A percentile compares a stretch with the other conserved stretches of the same genome.
phyloP scores from a whole-genome alignment of 257 asterid species.

The Galeopsis tetrahit region DNA sequence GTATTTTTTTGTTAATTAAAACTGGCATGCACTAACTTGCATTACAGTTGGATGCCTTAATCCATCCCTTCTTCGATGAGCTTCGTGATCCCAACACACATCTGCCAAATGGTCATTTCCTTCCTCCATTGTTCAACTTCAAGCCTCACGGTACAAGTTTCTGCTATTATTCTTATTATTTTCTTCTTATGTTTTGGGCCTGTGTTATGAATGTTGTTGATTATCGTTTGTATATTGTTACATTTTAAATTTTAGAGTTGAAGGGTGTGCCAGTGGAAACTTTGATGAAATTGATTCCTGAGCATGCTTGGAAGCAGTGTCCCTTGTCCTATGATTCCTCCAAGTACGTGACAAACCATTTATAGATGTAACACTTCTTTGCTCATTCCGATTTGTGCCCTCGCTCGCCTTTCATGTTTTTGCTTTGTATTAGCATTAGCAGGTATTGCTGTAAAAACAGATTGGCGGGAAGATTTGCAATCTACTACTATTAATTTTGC shows the following conservation, averaged over 20 bases:
- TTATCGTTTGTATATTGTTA: neutral
- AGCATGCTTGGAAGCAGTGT: conserved; percentile 83
- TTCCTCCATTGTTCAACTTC: conserved; percentile 75
- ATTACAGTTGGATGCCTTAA: conserved; percentile 60
- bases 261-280: conserved; percentile 74
- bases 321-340: conserved; percentile 57
- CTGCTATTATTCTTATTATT: neutral
- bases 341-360: conserved; percentile 27
- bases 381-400: neutral
- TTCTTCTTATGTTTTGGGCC: neutral
- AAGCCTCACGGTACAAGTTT: conserved; percentile 59
- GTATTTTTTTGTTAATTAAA: neutral
- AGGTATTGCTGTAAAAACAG: conserved; percentile 25
- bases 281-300: conserved; percentile 69
- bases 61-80: conserved; percentile 67
- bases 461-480: conserved; percentile 13
- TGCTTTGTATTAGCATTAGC: conserved; percentile 25
- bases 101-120: conserved; percentile 67
- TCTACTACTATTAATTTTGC: conserved; percentile 8
- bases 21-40: conserved; percentile 20
- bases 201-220: neutral
- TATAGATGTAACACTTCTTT: conserved; percentile 17
- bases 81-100: conserved; percentile 57
- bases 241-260: conserved; percentile 55
- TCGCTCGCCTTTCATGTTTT: neutral